A percentile compares a stretch with the other conserved stretches of the same genome.
phyloP scores from a whole-genome alignment of 768 basidiomycete species.

The Hypholoma fasciculare region DNA sequence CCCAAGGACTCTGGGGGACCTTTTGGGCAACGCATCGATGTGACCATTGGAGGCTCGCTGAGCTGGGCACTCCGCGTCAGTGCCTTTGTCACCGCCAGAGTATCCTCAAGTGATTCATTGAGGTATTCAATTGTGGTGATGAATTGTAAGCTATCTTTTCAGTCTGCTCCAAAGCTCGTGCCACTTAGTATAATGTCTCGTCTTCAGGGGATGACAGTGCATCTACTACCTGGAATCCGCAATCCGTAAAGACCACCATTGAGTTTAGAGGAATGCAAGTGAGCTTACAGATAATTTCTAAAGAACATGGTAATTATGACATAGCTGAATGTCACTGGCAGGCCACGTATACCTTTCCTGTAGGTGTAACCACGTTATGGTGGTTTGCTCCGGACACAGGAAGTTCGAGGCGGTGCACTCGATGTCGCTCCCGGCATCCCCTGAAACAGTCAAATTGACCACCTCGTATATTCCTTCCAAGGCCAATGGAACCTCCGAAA shows the following conservation, averaged over 20 bases:
- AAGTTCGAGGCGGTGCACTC: background rate
- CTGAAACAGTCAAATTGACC: background rate
- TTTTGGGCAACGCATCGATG: constrained; percentile 67
- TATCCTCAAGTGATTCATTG: constrained; percentile 51
- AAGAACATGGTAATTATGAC: background rate
- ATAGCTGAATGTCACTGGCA: constrained; percentile 15
- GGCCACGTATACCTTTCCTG: constrained; percentile 78
- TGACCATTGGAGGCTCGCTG: constrained; percentile 55
- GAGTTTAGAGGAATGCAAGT: constrained; percentile 66
- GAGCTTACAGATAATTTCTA: background rate
- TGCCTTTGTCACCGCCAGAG: constrained; percentile 63
- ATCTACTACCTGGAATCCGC: constrained; percentile 52
- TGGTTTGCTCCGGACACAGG: constrained; percentile 37
- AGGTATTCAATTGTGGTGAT: constrained; percentile 74
- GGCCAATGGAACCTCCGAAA: background rate
- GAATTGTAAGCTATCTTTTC: constrained; percentile 49
- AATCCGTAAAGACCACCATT: constrained; percentile 58
- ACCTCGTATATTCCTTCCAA: background rate
- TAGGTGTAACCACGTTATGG: constrained; percentile 65
- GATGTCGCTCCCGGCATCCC: background rate
- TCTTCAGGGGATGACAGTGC: constrained; percentile 48
- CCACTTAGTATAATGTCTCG: too few species aligned
- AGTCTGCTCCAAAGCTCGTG: background rate
- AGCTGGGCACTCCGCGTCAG: constrained; percentile 61
- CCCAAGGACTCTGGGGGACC: constrained; percentile 70